phyloP scores from a whole-genome alignment of 1,139 yeast genomes.

The Geotrichum histeridarum region DNA sequence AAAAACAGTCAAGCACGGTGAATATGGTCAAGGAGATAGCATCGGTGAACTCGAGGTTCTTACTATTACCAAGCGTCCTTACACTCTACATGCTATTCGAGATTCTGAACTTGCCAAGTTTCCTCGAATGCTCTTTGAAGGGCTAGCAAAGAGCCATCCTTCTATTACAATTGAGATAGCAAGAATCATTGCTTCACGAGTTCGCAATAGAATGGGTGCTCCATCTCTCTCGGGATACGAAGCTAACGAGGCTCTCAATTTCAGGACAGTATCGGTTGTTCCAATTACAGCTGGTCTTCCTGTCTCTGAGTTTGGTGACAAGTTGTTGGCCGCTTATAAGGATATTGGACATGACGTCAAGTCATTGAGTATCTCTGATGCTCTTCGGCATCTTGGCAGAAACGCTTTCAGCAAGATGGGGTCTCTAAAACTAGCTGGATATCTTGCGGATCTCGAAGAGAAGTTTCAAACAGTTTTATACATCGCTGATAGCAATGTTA shows the following conservation, averaged over 20 bases:
- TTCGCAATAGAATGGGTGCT: conserved; percentile 34
- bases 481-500: conserved; percentile 78
- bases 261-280: conserved; percentile 76
- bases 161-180: conserved; percentile 87
- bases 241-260: conserved; percentile 28
- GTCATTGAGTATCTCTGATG: conserved; percentile 74
- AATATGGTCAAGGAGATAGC: conserved; percentile 90
- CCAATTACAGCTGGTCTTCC: conserved; percentile 81
- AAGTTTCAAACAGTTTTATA: conserved; percentile 80
- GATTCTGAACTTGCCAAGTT: conserved; percentile 92
- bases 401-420: conserved; percentile 92
- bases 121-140: conserved; percentile 83
- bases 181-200: conserved; percentile 75
- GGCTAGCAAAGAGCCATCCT: conserved; percentile 78
- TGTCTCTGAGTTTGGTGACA: conserved; percentile 75
- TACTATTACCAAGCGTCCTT: conserved; percentile 70
- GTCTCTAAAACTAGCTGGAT: conserved; percentile 77
- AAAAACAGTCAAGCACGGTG: conserved; percentile 49
- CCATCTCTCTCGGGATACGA: conserved; percentile 16
- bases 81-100: conserved; percentile 79
- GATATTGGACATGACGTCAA: conserved; percentile 70
- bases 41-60: conserved; percentile 93
- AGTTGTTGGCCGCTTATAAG: conserved; percentile 62
- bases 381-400: conserved; percentile 75
- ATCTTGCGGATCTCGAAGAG: conserved; percentile 87